Conservation (phyloP, 805 yeast genomes). For the Cyberlindnera americana region DNA sequence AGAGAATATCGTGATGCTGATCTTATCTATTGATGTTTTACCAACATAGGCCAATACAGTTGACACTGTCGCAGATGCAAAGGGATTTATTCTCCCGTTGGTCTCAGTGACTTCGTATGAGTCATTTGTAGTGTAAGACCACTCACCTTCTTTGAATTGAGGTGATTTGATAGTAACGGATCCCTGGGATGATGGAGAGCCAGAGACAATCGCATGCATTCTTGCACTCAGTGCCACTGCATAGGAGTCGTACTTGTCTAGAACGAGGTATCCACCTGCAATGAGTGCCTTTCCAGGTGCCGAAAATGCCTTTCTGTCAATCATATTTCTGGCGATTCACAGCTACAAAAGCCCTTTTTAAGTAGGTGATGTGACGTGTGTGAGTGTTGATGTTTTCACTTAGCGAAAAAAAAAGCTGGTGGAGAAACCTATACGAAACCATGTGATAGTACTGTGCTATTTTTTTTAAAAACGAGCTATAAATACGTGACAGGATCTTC, state of each 20-base stretch:
- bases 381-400: no score
- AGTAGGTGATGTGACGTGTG: not conserved
- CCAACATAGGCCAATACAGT: conserved; percentile 52
- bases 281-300: conserved; percentile 95
- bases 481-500: no score
- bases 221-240: conserved; percentile 87
- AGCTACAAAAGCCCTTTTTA: not conserved
- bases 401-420: not conserved
- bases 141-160: conserved; percentile 67
- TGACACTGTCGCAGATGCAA: conserved; percentile 59
- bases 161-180: conserved; percentile 58
- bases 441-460: not conserved
- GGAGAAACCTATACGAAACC: not conserved
- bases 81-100: conserved; percentile 56
- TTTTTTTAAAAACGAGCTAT: no score
- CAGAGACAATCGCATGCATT: conserved; percentile 68
- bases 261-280: conserved; percentile 92
- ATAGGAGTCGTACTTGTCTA: conserved; percentile 77
- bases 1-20: conserved; percentile 61
- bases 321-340: not conserved
- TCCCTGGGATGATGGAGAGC: not conserved
- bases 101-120: conserved; percentile 26
- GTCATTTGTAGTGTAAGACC: conserved; percentile 49
- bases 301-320: conserved; percentile 43
- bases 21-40: conserved; percentile 29